phyloP scores from a whole-genome alignment of 2,329 filamentous ascomycete species.

The Byssothecium circinans region DNA sequence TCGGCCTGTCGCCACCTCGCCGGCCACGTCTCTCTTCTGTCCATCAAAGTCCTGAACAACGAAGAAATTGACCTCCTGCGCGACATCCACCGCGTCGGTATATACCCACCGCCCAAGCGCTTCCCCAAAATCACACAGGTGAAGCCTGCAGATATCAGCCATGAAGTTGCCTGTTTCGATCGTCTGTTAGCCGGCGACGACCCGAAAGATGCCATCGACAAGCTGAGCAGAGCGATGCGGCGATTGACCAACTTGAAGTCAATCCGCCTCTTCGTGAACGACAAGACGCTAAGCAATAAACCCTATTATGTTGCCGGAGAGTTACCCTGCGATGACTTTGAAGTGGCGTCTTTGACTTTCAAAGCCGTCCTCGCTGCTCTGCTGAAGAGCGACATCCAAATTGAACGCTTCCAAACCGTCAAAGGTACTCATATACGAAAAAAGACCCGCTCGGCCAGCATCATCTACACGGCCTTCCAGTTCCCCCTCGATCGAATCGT shows the following conservation, averaged over 20 bases:
- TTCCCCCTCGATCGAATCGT: slow-evolving; percentile 12
- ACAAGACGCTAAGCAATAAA: neutral
- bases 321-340: neutral
- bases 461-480: slow-evolving; percentile 20
- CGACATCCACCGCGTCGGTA: slow-evolving; percentile 25
- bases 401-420: slow-evolving; percentile 26
- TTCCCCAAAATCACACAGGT: slow-evolving; percentile 23
- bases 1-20: slow-evolving; percentile 20
- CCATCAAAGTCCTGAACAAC: slow-evolving; percentile 28
- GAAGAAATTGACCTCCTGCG: slow-evolving; percentile 24
- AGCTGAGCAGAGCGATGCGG: slow-evolving; percentile 20
- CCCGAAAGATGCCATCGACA: slow-evolving; percentile 20
- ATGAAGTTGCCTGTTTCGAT: slow-evolving; percentile 24
- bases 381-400: slow-evolving; percentile 16
- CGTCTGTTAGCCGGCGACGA: slow-evolving; percentile 19
- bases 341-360: slow-evolving; percentile 16
- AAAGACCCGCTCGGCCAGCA: slow-evolving; percentile 15
- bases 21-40: slow-evolving; percentile 20
- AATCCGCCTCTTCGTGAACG: slow-evolving; percentile 19
- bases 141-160: slow-evolving; percentile 17
- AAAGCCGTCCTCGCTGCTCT: slow-evolving; percentile 26
- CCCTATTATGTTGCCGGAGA: slow-evolving; percentile 1
- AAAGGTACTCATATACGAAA: slow-evolving; percentile 12
- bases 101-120: slow-evolving; percentile 32
- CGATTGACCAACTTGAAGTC: slow-evolving; percentile 20